These are phyloP conservation scores for Collybia sordida DNA, from an alignment of 768 basidiomycete species.

Conservation along the genomic window DNA sequence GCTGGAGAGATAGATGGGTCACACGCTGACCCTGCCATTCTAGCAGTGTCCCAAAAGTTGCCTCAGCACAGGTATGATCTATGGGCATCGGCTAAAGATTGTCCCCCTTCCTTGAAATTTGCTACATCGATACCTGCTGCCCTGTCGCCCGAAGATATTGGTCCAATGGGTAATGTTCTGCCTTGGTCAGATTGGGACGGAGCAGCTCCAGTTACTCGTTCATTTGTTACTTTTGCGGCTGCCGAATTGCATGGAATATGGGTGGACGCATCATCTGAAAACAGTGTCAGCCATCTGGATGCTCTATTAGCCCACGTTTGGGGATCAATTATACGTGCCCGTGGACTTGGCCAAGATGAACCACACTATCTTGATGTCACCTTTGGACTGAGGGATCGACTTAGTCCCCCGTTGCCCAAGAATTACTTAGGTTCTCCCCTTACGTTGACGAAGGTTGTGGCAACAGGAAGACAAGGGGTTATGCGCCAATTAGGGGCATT, in stretches of 20 bases:
- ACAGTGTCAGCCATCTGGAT: constrained; percentile 31
- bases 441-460: constrained; percentile 23
- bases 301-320: constrained; percentile 36
- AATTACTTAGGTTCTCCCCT: constrained; percentile 33
- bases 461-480: constrained; percentile 8
- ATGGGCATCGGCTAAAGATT: constrained; percentile 23
- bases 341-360: constrained; percentile 16
- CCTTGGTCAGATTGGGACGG: constrained; percentile 29
- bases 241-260: constrained; percentile 30
- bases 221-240: constrained; percentile 22
- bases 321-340: constrained; percentile 29
- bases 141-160: constrained; percentile 3
- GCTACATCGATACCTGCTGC: constrained; percentile 17
- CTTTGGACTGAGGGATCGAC: constrained; percentile 24
- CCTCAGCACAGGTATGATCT: constrained; percentile 30
- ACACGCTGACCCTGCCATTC: constrained; percentile 16
- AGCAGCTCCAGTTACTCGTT: constrained; percentile 21
- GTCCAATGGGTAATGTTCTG: constrained; percentile 18
- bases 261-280: constrained; percentile 19
- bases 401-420: constrained; percentile 19
- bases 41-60: constrained; percentile 18
- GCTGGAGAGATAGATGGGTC: constrained; percentile 28
- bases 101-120: constrained; percentile 14
- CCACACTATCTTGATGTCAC: constrained; percentile 12
- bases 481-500: constrained; percentile 11